Evolutionary conservation across 148 eudicot species (phyloP).

Genomic region (Rhododendron kiyosumense): DNA sequence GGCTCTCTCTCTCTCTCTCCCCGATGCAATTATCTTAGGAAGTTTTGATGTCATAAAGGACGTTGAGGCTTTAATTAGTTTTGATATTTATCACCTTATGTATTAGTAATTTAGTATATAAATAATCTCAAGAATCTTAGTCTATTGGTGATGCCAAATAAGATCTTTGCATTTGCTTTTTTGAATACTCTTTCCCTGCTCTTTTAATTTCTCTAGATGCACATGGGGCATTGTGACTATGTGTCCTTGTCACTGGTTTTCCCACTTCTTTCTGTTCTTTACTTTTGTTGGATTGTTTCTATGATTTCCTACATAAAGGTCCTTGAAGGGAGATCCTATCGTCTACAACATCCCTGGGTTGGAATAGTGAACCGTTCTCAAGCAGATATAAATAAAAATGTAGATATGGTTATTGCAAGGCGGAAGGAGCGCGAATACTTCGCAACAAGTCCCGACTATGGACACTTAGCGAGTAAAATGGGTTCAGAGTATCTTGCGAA

Average conservation of each 20-base stretch:
- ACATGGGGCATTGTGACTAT: background rate
- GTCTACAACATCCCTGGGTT: conserved; percentile 72
- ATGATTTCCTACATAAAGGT: conserved; percentile 32
- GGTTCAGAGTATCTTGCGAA: conserved; percentile 84
- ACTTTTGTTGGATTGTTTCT: background rate
- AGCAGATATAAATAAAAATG: conserved; percentile 71
- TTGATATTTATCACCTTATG: background rate
- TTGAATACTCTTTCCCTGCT: background rate
- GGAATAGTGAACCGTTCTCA: conserved; percentile 82
- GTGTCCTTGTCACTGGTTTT: background rate
- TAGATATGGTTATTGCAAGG: conserved; percentile 70
- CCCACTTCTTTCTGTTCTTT: background rate
- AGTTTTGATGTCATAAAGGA: conserved; percentile 1
- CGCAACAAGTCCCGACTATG: conserved; percentile 70
- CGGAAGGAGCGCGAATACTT: conserved; percentile 66
- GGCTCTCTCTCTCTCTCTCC: conserved; percentile 9
- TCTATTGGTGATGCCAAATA: background rate
- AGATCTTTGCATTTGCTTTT: background rate
- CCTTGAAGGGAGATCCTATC: conserved; percentile 74
- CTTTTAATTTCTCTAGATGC: background rate
- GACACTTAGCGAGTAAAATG: conserved; percentile 67
- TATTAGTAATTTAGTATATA: background rate
- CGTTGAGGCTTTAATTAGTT: background rate
- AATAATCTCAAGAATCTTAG: background rate
- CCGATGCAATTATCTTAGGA: background rate